These are phyloP conservation scores for Sporothrix inflata DNA, from an alignment of 2,329 filamentous ascomycete species.

Conservation along the genomic window DNA sequence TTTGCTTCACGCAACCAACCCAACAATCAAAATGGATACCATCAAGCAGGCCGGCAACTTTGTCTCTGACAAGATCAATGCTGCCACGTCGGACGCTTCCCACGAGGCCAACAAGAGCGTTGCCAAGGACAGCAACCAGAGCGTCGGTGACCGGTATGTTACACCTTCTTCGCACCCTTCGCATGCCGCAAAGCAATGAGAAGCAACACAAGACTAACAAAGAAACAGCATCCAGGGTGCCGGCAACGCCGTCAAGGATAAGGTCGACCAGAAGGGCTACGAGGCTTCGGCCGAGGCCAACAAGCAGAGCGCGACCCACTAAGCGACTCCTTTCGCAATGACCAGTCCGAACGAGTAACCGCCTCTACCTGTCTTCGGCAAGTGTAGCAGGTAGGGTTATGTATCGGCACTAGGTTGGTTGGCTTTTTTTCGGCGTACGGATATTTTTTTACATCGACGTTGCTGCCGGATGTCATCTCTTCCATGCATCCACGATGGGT, in stretches of 20 bases:
- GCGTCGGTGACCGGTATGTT: slow-evolving; percentile 49
- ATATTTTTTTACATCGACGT: background rate
- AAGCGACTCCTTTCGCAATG: slow-evolving; percentile 33
- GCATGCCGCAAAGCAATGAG: background rate
- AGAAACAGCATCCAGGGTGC: slow-evolving; percentile 39
- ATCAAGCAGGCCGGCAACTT: slow-evolving; percentile 60
- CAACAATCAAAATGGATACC: slow-evolving; percentile 45
- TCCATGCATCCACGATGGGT: background rate
- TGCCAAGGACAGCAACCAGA: slow-evolving; percentile 58
- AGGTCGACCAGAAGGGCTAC: slow-evolving; percentile 40
- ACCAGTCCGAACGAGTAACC: background rate
- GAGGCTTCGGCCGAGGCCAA: slow-evolving; percentile 44
- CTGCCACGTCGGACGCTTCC: slow-evolving; percentile 49
- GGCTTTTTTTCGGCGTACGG: slow-evolving; percentile 4
- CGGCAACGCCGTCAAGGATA: slow-evolving; percentile 43
- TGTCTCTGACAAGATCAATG: slow-evolving; percentile 60
- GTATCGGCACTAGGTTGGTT: background rate
- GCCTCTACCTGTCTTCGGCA: background rate
- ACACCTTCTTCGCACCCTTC: background rate
- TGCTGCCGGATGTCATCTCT: background rate
- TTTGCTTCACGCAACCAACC: slow-evolving; percentile 30
- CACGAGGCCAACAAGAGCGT: slow-evolving; percentile 65
- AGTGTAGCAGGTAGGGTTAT: background rate
- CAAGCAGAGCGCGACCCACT: slow-evolving; percentile 47
- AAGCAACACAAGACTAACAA: slow-evolving; percentile 21